Percentiles rank a stretch among this genome's conserved stretches.
These are phyloP conservation scores for Leptographium radiaticola DNA, from an alignment of 2,329 filamentous ascomycete species.

Conservation along the genomic window DNA sequence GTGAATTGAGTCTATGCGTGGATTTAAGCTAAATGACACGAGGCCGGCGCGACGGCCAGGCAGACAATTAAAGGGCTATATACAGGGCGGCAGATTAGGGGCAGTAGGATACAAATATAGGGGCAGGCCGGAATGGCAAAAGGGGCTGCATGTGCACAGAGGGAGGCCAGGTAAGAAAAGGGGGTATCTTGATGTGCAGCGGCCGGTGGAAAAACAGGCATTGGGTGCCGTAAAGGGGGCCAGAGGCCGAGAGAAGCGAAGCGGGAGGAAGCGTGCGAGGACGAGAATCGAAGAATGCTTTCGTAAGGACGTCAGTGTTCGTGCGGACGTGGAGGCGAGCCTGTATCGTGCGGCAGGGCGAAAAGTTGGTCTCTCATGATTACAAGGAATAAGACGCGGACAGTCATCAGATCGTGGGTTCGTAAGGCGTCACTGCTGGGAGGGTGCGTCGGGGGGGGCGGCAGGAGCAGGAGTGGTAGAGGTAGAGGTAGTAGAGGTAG, in stretches of 20 bases:
- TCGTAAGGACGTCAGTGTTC: too few relatives aligned
- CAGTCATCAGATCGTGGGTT: not conserved
- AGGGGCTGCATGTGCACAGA: not conserved
- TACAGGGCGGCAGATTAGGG: too few relatives aligned
- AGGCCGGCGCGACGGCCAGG: not conserved
- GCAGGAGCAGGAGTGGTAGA: too few relatives aligned
- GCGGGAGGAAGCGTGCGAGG: too few relatives aligned
- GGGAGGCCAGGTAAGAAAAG: not conserved
- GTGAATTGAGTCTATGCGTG: not conserved
- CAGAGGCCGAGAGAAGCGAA: not conserved
- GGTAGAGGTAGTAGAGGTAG: too few relatives aligned
- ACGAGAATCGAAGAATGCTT: too few relatives aligned
- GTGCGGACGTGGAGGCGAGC: too few relatives aligned
- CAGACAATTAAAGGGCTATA: not conserved
- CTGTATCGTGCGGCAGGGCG: too few relatives aligned
- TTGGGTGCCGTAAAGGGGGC: too few relatives aligned
- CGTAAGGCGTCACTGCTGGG: not conserved
- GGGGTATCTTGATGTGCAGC: not conserved
- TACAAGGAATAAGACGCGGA: not conserved
- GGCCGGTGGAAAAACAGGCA: not conserved
- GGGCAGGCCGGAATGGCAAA: not conserved
- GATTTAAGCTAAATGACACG: not conserved
- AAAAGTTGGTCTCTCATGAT: too few relatives aligned
- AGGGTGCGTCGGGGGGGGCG: too few relatives aligned
- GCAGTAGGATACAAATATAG: not conserved